phyloP scores from a whole-genome alignment of 495 filamentous ascomycete genomes.

The Xylaria cubensis region DNA sequence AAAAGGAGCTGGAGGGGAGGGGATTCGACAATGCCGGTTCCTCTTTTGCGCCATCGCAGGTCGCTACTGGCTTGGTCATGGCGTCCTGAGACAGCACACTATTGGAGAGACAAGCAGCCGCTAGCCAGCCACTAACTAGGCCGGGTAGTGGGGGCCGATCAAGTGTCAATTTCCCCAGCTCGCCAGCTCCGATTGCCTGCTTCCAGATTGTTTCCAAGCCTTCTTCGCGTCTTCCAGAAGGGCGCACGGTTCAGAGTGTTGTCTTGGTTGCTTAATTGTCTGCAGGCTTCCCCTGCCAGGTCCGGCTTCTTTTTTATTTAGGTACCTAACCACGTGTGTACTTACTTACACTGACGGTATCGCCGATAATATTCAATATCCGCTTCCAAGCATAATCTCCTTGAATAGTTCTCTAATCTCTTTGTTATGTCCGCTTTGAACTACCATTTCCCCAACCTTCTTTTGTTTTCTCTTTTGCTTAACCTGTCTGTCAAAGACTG shows the following conservation, averaged over 20 bases:
- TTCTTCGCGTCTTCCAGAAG: conserved; percentile 45
- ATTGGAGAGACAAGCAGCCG: conserved; percentile 1
- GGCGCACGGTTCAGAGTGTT: conserved; percentile 35
- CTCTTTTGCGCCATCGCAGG: conserved; percentile 6
- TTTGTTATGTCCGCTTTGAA: not conserved
- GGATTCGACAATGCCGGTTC: conserved; percentile 21
- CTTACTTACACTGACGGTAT: not conserved
- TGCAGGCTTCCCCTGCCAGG: conserved; percentile 31
- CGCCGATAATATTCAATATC: not conserved
- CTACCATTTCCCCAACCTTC: too few relatives aligned
- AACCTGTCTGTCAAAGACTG: not conserved
- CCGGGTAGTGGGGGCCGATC: conserved; percentile 19
- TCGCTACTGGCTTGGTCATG: conserved; percentile 17
- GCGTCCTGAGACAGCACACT: conserved; percentile 18
- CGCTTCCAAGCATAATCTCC: not conserved
- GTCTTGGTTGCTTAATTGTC: conserved; percentile 25
- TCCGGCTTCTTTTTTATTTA: not conserved
- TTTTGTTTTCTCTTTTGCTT: not conserved
- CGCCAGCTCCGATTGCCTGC: conserved; percentile 28
- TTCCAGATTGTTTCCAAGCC: conserved; percentile 31
- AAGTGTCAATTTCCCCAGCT: conserved; percentile 16
- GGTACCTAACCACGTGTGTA: not conserved
- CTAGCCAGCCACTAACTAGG: conserved; percentile 14
- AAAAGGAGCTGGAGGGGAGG: conserved; percentile 7
- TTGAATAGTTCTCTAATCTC: not conserved